Base-by-base conservation (phyloP, 1,139 yeast species). In the Arxiozyma slooffiae region DNA sequence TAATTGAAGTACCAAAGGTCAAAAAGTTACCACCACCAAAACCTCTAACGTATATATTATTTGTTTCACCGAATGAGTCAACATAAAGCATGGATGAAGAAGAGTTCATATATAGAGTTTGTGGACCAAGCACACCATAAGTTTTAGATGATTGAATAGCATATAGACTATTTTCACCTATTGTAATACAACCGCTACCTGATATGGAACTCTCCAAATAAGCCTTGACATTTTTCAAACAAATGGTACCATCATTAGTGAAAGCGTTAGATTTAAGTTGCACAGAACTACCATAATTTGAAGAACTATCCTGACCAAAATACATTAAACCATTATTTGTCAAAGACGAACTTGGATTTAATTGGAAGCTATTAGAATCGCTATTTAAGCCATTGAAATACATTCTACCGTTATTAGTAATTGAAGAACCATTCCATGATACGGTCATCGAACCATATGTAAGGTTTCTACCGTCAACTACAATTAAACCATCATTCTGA, bases 101-200 rank as follows among this genome's bases (percentile, higher is more conserved):
- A 9, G 56, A 51, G 7, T 53, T 44, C 54, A 55, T 48, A 38
- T 50, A 53, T 14, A 55, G 43, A 3, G 56, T 55, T 47, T 55
- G 55, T 1, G 55, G 34, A 41, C 56, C 49, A 26, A 46, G 23
- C 41, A 41, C 22, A 46, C 51, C 57, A 17, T 21, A 20, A 23
- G 18, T 36, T 11, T 38, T 45, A 22, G 23, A 16, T 8, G 50
- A 49, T 45, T 47, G 53, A 22, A 49, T 46, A 41, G 48, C 55
- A 41, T 47, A 54, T 30, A 45, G 47, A 22, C 54, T 30, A 42
- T 54, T 52, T 14, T 45, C 54, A 18, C 58, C 58, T 20, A 55
- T 46, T 23, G 42, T 43, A 22, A 55, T 52, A 52, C 58, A 55
- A 37, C 58, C 58, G n/a, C 48, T 47, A 44, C 58, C 58, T 11